A percentile compares a stretch with the other conserved stretches of the same genome.
These are phyloP conservation scores for Phytopythium oedochilum DNA, from an alignment of 352 stramenopile genomes.

Conservation along the genomic window DNA sequence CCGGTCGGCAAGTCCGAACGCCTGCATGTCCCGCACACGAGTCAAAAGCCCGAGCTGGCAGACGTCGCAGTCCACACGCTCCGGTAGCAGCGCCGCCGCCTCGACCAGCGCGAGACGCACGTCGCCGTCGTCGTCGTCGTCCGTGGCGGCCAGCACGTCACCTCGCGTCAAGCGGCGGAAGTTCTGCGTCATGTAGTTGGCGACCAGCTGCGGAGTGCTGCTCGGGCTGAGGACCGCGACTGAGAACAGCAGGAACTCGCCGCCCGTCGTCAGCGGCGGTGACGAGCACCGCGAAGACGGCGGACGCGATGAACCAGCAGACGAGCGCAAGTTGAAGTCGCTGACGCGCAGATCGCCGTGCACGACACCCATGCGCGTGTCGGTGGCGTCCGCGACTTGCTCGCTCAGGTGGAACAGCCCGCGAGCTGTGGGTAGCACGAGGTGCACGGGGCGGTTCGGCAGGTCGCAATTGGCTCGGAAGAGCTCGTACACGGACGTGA, in stretches of 20 bases:
- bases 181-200: slow-evolving; percentile 71
- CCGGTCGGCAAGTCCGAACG: slow-evolving; percentile 32
- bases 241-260: slow-evolving; percentile 64
- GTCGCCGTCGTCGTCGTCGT: slow-evolving; percentile 15
- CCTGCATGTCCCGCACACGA: slow-evolving; percentile 53
- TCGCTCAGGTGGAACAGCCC: slow-evolving; percentile 75
- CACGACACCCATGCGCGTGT: slow-evolving; percentile 55
- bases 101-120: slow-evolving; percentile 12
- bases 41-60: slow-evolving; percentile 55
- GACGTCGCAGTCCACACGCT: slow-evolving; percentile 34
- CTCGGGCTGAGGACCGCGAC: slow-evolving; percentile 53
- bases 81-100: slow-evolving; percentile 34
- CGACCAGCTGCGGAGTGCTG: slow-evolving; percentile 53
- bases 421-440: slow-evolving; percentile 57
- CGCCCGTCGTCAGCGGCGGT: background rate
- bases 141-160: slow-evolving; percentile 7
- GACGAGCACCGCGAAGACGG: background rate
- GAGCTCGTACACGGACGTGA: slow-evolving; percentile 74
- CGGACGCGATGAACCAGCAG: background rate
- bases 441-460: slow-evolving; percentile 53
- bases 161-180: slow-evolving; percentile 43
- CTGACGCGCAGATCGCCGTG: slow-evolving; percentile 60
- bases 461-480: slow-evolving; percentile 59
- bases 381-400: slow-evolving; percentile 47
- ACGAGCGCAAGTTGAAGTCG: slow-evolving; percentile 56